phyloP scores from a whole-genome alignment of 2,329 filamentous ascomycete genomes.

The Acephala macrosclerotiorum region DNA sequence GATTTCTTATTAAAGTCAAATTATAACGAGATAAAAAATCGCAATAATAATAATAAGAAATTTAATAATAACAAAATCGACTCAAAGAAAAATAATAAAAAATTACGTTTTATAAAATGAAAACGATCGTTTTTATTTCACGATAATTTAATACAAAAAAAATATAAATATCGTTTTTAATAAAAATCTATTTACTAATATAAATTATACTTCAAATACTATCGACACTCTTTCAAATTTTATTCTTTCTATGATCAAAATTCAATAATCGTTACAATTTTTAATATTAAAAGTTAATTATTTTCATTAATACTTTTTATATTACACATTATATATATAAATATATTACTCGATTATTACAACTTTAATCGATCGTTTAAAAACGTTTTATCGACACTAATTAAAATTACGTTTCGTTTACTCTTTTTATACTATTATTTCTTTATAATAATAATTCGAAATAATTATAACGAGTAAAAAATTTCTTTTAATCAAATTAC shows the following conservation, averaged over 20 bases:
- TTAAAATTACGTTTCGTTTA: conserved; percentile 28
- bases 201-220: conserved; percentile 1
- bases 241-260: conserved; percentile 7
- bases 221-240: neutral
- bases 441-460: conserved; percentile 25
- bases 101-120: conserved; percentile 30
- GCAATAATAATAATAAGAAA: conserved; percentile 20
- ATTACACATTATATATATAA: conserved; percentile 24
- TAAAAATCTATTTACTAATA: conserved; percentile 2
- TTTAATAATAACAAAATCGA: conserved; percentile 20
- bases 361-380: conserved; percentile 22
- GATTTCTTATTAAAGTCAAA: conserved; percentile 27
- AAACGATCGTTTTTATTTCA: conserved; percentile 24
- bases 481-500: conserved; percentile 25
- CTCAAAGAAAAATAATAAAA: conserved; percentile 9
- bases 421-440: conserved; percentile 27
- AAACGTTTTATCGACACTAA: conserved; percentile 23
- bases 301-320: conserved; percentile 26
- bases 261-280: conserved; percentile 12
- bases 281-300: conserved; percentile 12
- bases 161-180: conserved; percentile 14
- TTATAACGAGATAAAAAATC: conserved; percentile 25
- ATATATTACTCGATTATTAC: conserved; percentile 7
- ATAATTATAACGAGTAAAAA: conserved; percentile 19
- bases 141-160: conserved; percentile 12